A percentile compares a stretch with the other conserved stretches of the same genome.
Evolutionary conservation across 2,329 filamentous ascomycete genomes (phyloP).

Genomic region (Penicillium sp.): DNA sequence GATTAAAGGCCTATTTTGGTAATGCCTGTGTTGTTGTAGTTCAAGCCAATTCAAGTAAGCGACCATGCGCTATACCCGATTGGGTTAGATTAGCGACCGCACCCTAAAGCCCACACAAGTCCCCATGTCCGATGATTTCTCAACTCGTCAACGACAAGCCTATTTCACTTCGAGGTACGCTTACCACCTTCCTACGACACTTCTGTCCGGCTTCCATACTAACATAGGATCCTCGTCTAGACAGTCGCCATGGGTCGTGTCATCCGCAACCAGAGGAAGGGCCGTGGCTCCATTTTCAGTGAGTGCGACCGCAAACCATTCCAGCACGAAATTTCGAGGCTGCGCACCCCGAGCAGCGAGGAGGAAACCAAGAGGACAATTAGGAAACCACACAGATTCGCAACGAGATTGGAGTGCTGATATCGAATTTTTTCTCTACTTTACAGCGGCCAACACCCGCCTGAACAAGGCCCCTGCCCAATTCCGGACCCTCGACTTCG

Average conservation of each 20-base stretch:
- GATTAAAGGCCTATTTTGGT: neutral
- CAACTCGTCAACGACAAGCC: conserved; percentile 37
- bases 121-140: conserved; percentile 34
- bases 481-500: conserved; percentile 93
- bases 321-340: conserved; percentile 14
- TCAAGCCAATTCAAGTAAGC: conserved; percentile 8
- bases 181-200: conserved; percentile 24
- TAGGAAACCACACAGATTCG: conserved; percentile 2
- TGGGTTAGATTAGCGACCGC: conserved; percentile 40
- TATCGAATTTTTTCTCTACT: conserved; percentile 23
- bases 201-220: conserved; percentile 27
- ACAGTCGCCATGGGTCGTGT: conserved; percentile 56
- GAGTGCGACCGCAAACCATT: conserved; percentile 41
- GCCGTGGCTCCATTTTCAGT: conserved; percentile 70
- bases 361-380: conserved; percentile 7
- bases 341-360: conserved; percentile 11
- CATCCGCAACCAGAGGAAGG: conserved; percentile 69
- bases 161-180: conserved; percentile 40
- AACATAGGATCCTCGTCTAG: conserved; percentile 30
- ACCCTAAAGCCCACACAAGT: conserved; percentile 41
- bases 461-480: conserved; percentile 91
- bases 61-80: conserved; percentile 26
- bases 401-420: conserved; percentile 26
- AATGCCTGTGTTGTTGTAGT: neutral
- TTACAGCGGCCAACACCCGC: conserved; percentile 67